Percentiles rank a stretch among this genome's conserved stretches.
Evolutionary conservation across 768 basidiomycete genomes (phyloP).

Genomic region (Tricholoma saponaceum): DNA sequence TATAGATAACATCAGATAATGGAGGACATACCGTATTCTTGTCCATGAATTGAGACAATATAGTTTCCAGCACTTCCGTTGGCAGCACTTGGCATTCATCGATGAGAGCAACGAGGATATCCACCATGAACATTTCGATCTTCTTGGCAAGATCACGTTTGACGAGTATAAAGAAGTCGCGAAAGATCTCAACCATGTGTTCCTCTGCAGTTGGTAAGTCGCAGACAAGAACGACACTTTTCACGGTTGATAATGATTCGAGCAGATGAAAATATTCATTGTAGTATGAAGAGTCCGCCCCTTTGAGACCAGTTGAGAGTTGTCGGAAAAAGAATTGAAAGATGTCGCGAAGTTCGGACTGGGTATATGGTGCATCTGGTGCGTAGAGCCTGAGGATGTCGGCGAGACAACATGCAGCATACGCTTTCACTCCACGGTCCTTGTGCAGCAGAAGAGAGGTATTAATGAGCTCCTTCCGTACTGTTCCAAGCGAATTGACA

Average conservation of each 20-base stretch:
- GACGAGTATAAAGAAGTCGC: slow-evolving; percentile 76
- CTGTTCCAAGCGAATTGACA: slow-evolving; percentile 58
- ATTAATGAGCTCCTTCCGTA: slow-evolving; percentile 77
- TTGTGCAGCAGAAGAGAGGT: slow-evolving; percentile 86
- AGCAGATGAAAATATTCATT: slow-evolving; percentile 94
- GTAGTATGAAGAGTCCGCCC: slow-evolving; percentile 79
- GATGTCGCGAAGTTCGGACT: slow-evolving; percentile 86
- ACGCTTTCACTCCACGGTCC: slow-evolving; percentile 94
- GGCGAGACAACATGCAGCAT: slow-evolving; percentile 89
- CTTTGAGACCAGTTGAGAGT: slow-evolving; percentile 69
- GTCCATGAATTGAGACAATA: slow-evolving; percentile 85
- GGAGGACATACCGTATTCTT: slow-evolving; percentile 58
- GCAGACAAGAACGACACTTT: slow-evolving; percentile 90
- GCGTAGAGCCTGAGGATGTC: slow-evolving; percentile 93
- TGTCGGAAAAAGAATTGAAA: slow-evolving; percentile 96
- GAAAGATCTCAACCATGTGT: slow-evolving; percentile 79
- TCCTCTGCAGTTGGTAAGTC: slow-evolving; percentile 87
- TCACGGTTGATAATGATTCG: slow-evolving; percentile 89
- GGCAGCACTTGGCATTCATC: slow-evolving; percentile 85
- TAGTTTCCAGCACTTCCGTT: slow-evolving; percentile 67
- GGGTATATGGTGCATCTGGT: slow-evolving; percentile 94
- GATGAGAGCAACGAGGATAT: slow-evolving; percentile 85
- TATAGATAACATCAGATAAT: not conserved
- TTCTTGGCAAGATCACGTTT: slow-evolving; percentile 72
- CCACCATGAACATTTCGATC: slow-evolving; percentile 80